phyloP scores from a whole-genome alignment of 2,329 filamentous ascomycete genomes.

The Fusarium musae region DNA sequence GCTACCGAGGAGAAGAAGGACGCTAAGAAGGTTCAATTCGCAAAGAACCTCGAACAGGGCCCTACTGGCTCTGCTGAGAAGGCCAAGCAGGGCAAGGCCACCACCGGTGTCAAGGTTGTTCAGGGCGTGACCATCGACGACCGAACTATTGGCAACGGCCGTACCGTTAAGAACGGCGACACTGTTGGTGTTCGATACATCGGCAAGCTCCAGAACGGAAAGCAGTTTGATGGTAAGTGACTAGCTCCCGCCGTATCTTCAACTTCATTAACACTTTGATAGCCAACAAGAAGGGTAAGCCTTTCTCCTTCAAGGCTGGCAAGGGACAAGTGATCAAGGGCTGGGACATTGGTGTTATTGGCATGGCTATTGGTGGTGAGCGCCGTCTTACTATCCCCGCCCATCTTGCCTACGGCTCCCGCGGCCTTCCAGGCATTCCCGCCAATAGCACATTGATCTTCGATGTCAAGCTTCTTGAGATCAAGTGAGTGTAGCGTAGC shows the following conservation, averaged over 20 bases:
- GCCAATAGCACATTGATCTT: conserved; percentile 92
- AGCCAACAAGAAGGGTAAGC: conserved; percentile 99
- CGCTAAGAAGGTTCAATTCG: conserved; percentile 95
- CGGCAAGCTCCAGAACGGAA: conserved; percentile 93
- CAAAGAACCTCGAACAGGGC: conserved; percentile 98
- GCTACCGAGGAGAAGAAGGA: conserved; percentile 69
- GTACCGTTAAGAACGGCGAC: conserved; percentile 88
- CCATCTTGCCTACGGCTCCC: conserved; percentile 88
- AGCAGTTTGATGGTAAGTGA: conserved; percentile 89
- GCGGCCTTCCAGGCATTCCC: conserved; percentile 84
- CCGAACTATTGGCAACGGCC: conserved; percentile 89
- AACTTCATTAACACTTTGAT: conserved; percentile 39
- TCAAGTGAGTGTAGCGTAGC: conserved; percentile 69
- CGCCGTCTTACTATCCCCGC: conserved; percentile 91
- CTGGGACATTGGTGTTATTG: conserved; percentile 93
- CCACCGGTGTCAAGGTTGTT: conserved; percentile 79
- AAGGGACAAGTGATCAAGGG: conserved; percentile 98
- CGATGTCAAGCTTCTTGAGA: conserved; percentile 87
- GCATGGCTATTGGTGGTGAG: conserved; percentile 94
- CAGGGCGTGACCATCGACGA: conserved; percentile 94
- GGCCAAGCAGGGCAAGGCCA: conserved; percentile 56
- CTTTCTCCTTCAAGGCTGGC: conserved; percentile 95
- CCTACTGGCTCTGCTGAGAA: conserved; percentile 77
- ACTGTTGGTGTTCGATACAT: conserved; percentile 96
- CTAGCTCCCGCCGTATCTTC: neutral